Base-by-base conservation (phyloP, 2,329 filamentous ascomycete species). In the Exserohilum rostratum region DNA sequence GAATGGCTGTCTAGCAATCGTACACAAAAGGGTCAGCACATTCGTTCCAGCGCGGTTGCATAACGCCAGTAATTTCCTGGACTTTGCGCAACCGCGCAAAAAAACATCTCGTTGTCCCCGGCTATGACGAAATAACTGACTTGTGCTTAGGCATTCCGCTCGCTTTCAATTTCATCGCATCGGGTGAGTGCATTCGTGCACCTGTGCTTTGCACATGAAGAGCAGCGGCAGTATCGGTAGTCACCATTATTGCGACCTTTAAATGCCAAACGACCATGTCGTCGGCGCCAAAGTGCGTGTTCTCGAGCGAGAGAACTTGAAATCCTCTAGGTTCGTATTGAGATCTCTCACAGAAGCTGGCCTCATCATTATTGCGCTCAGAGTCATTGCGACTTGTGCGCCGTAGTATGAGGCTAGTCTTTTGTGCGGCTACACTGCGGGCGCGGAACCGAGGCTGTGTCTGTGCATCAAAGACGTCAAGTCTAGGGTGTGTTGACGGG, bases 91-190 rank as follows among this genome's bases (percentile, higher is more conserved):
- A 51, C 42, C 15, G 31, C 47, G 27, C 45, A 34, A 39, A 39
- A n/a, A 38, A 15, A 27, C 35, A 31, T 30, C 15, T 18, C 15
- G 6, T 35, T 6, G 10, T 17, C n/a, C 13, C 5, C 9, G 39
- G n/a, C 30, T 7, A 38, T 9, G 18, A 40, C n/a, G n/a, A 20
- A 10, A 42, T 3, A 25, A 48, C 59, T 65, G 56, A 77, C 69
- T 39, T n/a, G 18, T 49, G 29, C 55, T 18, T 68, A 95, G 90
- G 89, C 63, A 79, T 91, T 62, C 90, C 90, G 66, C 80, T 95
- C 77, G 90, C 90, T 76, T 82, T 95, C 73, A 95, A 95, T 80
- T 95, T 95, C 81, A 90, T 95, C 80, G 90, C 90, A 76, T 91
- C 90, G 81, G 90, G 90, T 95, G 87, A 93, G 90, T 93, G 77